Evolutionary conservation across 257 asterid species (phyloP).

Genomic region (Solanum dulcamara): DNA sequence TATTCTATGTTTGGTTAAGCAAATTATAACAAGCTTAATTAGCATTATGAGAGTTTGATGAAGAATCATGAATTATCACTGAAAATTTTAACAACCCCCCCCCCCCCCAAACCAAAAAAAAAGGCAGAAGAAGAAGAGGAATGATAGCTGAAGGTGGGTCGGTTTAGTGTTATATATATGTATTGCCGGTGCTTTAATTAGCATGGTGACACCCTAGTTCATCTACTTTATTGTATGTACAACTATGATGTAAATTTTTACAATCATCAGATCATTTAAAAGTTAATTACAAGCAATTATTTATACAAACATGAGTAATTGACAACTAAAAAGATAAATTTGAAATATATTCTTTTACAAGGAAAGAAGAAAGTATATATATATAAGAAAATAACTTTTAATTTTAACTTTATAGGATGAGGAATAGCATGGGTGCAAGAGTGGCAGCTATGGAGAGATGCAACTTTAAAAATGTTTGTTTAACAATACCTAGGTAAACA

Average conservation of each 20-base stretch:
- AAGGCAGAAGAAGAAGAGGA: not conserved
- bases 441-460: not conserved
- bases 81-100: too few relatives aligned
- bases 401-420: not conserved
- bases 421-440: slow-evolving; percentile 4
- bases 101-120: too few relatives aligned
- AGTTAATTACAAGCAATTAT: not conserved
- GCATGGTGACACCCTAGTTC: not conserved
- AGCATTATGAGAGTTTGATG: not conserved
- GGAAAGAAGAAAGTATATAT: not conserved
- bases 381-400: not conserved
- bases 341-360: not conserved
- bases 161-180: not conserved
- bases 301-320: not conserved
- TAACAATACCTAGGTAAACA: not conserved
- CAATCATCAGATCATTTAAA: not conserved
- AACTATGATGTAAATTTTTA: not conserved
- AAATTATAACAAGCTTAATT: not conserved
- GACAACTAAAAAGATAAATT: not conserved
- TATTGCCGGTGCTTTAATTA: not conserved
- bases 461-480: not conserved
- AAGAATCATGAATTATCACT: too few relatives aligned
- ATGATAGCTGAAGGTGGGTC: not conserved
- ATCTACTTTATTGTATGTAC: not conserved
- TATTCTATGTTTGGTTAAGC: not conserved